Conservation (phyloP, 2,329 filamentous ascomycete species). For the Penicillium sp. region DNA sequence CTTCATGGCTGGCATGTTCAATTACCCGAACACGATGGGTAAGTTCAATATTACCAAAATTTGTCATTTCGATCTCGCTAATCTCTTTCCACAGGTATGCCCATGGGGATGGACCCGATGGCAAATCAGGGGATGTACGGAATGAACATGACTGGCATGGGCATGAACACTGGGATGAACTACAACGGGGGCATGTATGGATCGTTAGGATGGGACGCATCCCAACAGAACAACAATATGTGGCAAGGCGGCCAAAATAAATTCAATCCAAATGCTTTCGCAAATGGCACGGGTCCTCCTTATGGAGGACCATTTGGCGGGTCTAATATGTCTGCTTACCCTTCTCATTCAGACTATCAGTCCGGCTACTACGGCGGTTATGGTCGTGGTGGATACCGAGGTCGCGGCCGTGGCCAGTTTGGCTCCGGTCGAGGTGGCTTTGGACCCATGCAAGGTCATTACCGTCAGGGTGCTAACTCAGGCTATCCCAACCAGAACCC, state of each 20-base stretch:
- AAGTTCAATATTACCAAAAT: slow-evolving; percentile 41
- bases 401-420: slow-evolving; percentile 61
- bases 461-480: slow-evolving; percentile 33
- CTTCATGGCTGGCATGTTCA: slow-evolving; percentile 48
- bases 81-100: slow-evolving; percentile 59
- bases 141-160: slow-evolving; percentile 86
- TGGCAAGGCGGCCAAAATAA: slow-evolving; percentile 86
- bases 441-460: slow-evolving; percentile 38
- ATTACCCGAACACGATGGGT: slow-evolving; percentile 90
- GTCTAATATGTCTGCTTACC: slow-evolving; percentile 65
- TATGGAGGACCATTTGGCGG: slow-evolving; percentile 70
- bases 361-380: slow-evolving; percentile 77
- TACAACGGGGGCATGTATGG: slow-evolving; percentile 64
- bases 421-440: slow-evolving; percentile 39
- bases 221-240: slow-evolving; percentile 58
- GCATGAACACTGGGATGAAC: slow-evolving; percentile 73
- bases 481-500: slow-evolving; percentile 32
- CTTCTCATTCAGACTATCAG: slow-evolving; percentile 63
- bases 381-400: slow-evolving; percentile 59
- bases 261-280: slow-evolving; percentile 78
- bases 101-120: slow-evolving; percentile 74
- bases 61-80: slow-evolving; percentile 21
- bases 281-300: slow-evolving; percentile 75
- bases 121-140: slow-evolving; percentile 50
- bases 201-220: slow-evolving; percentile 67